These are phyloP conservation scores for Aspergillus floridensis DNA, from an alignment of 2,329 filamentous ascomycete species.

Conservation along the genomic window DNA sequence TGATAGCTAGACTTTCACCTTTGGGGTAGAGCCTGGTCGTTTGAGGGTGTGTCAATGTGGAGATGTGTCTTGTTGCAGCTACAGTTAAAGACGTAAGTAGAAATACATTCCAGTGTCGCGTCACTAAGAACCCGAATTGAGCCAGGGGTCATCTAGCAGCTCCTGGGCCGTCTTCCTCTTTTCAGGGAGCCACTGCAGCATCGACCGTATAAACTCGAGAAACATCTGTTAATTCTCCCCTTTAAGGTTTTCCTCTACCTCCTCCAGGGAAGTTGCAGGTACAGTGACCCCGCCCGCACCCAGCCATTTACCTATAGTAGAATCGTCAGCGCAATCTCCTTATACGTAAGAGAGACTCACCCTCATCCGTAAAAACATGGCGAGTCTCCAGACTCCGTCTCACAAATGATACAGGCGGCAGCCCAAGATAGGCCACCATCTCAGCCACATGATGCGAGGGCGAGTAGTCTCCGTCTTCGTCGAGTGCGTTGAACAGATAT, in stretches of 20 bases:
- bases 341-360: neutral
- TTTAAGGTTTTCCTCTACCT: conserved; percentile 9
- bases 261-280: conserved; percentile 6
- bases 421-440: neutral
- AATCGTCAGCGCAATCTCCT: neutral
- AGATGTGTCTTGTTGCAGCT: no score
- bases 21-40: no score
- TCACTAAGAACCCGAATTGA: neutral
- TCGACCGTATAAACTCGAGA: conserved; percentile 20
- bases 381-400: neutral
- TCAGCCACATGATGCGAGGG: neutral
- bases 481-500: neutral
- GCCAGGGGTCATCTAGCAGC: conserved; percentile 21
- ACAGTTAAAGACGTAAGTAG: no score
- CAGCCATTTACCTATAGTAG: neutral
- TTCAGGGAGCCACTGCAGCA: conserved; percentile 23
- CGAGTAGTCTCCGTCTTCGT: neutral
- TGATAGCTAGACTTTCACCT: no score
- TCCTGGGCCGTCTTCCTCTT: conserved; percentile 19
- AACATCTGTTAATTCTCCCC: conserved; percentile 17
- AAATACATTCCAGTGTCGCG: no score
- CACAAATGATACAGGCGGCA: neutral
- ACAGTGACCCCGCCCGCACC: neutral
- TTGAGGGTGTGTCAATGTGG: no score
- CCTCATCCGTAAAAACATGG: neutral